These are phyloP conservation scores for Phytophthora niederhauseri DNA, from an alignment of 352 stramenopile genomes.

Conservation along the genomic window DNA sequence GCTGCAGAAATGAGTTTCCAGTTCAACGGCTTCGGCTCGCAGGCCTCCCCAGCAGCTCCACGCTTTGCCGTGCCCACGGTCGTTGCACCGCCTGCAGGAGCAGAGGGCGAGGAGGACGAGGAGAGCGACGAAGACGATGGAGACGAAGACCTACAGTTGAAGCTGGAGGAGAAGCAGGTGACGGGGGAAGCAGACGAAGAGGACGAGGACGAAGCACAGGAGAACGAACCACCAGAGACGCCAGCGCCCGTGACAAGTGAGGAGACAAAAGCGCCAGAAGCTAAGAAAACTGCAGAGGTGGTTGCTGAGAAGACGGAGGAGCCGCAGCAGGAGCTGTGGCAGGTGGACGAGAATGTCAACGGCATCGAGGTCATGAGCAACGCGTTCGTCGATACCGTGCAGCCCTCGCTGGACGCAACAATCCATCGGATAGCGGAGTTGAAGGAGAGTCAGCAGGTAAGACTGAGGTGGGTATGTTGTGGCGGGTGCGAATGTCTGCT, in stretches of 20 bases:
- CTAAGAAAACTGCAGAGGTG: conserved; percentile 3
- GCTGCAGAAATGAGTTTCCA: conserved; percentile 60
- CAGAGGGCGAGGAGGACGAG: conserved; percentile 23
- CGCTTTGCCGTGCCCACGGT: conserved; percentile 40
- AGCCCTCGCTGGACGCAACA: conserved; percentile 67
- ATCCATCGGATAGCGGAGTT: conserved; percentile 80
- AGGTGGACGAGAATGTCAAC: conserved; percentile 46
- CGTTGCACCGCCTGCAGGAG: conserved; percentile 20
- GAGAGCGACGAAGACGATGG: conserved; percentile 51
- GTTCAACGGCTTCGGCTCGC: conserved; percentile 45
- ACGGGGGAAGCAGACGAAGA: conserved; percentile 25
- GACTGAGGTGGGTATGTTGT: not conserved
- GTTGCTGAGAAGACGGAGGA: conserved; percentile 6
- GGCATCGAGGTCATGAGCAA: conserved; percentile 61
- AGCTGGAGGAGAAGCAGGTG: conserved; percentile 3
- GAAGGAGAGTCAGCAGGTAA: conserved; percentile 46
- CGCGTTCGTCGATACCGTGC: conserved; percentile 55
- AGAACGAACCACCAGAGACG: conserved; percentile 18
- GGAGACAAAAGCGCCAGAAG: conserved; percentile 22
- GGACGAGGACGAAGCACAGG: conserved; percentile 21
- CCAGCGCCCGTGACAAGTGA: too few species aligned
- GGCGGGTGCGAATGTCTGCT: not conserved
- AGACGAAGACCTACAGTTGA: conserved; percentile 5
- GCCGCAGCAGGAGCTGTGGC: conserved; percentile 41
- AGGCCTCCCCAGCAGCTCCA: conserved; percentile 26